Conservation (phyloP, 139 green algal genomes). For the Picochlorum sp. region DNA sequence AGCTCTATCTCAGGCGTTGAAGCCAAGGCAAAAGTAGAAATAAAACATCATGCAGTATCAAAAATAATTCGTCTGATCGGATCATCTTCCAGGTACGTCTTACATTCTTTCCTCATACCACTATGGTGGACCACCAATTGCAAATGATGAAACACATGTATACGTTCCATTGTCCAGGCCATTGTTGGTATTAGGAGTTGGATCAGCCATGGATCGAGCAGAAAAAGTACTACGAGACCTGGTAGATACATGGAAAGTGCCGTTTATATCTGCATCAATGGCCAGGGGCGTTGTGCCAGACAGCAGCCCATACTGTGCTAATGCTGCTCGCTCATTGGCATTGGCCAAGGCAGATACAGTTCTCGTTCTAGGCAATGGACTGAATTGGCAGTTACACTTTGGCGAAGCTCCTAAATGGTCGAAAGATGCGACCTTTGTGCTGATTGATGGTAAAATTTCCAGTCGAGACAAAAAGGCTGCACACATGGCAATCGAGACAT, state of each 20-base stretch:
- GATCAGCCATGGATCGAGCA: slow-evolving; percentile 40
- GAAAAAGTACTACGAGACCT: slow-evolving; percentile 39
- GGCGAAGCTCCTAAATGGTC: slow-evolving; percentile 58
- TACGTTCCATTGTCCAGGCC: slow-evolving; percentile 18
- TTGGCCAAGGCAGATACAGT: slow-evolving; percentile 58
- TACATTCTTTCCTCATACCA: no score
- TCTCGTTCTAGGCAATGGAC: slow-evolving; percentile 53
- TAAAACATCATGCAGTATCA: no score
- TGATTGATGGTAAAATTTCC: slow-evolving; percentile 45
- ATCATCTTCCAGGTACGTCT: neutral
- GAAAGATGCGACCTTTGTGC: slow-evolving; percentile 49
- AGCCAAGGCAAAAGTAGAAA: no score
- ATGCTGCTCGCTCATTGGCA: slow-evolving; percentile 53
- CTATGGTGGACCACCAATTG: no score
- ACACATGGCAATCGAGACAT: slow-evolving; percentile 39
- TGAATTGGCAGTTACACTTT: slow-evolving; percentile 84
- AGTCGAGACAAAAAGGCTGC: slow-evolving; percentile 32
- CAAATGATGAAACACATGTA: neutral
- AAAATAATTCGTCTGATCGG: no score
- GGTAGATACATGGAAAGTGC: slow-evolving; percentile 39
- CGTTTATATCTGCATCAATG: slow-evolving; percentile 68
- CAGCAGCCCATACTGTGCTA: slow-evolving; percentile 34
- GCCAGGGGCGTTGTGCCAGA: slow-evolving; percentile 69
- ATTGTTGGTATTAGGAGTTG: slow-evolving; percentile 68
- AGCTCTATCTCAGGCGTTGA: no score